phyloP scores from a whole-genome alignment of 371 early-diverging fungal genomes.

The Entomophthora muscae region DNA sequence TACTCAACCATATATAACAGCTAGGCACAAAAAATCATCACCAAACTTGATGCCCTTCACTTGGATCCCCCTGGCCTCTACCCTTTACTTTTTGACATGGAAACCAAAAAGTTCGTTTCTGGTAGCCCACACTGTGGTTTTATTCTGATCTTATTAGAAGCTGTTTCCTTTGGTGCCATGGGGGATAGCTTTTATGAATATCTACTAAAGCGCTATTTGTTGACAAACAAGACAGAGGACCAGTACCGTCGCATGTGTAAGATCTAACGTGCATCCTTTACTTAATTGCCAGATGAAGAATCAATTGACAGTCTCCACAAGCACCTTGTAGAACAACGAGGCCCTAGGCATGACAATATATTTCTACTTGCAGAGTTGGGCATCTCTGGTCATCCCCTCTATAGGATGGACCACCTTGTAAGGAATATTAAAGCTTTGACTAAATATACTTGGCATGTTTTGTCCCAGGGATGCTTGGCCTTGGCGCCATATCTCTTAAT shows the following conservation, averaged over 20 bases:
- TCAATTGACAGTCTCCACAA: background rate
- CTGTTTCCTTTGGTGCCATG: conserved; percentile 6
- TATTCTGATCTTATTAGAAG: background rate
- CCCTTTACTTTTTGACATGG: conserved; percentile 14
- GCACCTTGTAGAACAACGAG: background rate
- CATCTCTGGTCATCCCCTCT: background rate
- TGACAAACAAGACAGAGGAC: background rate
- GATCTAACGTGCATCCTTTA: background rate
- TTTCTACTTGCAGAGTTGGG: background rate
- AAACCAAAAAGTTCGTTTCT: background rate
- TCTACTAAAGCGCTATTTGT: conserved; percentile 1
- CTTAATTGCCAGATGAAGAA: background rate
- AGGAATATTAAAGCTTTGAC: background rate
- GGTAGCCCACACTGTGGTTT: background rate
- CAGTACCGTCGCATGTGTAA: conserved; percentile 4
- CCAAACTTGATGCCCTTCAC: background rate
- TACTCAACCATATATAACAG: background rate
- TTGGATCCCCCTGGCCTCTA: conserved; percentile 2
- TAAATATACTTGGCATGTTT: conserved; percentile 3
- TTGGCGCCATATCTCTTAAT: background rate
- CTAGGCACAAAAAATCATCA: conserved; percentile 5
- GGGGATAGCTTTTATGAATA: conserved; percentile 10
- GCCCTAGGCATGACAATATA: background rate
- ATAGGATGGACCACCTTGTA: conserved; percentile 3
- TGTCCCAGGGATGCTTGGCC: conserved; percentile 3